A percentile compares a stretch with the other conserved stretches of the same genome.
Conservation (phyloP, 768 basidiomycete genomes). For the Harrya chromipes region DNA sequence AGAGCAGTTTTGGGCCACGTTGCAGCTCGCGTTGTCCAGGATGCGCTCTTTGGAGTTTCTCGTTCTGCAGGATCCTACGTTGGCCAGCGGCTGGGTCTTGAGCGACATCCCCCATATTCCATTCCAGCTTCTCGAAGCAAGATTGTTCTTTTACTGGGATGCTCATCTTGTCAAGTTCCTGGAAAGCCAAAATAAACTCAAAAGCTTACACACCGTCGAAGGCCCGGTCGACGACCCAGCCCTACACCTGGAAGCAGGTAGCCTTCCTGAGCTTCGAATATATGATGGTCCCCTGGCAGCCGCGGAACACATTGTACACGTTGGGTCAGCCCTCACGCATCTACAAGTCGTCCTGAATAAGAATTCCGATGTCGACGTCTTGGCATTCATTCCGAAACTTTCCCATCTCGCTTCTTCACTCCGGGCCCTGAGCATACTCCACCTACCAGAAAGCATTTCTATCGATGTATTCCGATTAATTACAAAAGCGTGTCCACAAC, state of each 20-base stretch:
- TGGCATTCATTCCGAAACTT: constrained; percentile 34
- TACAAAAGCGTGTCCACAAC: constrained; percentile 31
- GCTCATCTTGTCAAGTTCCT: constrained; percentile 45
- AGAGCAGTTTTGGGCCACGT: constrained; percentile 41
- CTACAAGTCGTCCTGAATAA: constrained; percentile 44
- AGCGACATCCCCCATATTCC: constrained; percentile 35
- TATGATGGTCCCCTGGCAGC: constrained; percentile 47
- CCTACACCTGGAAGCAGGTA: constrained; percentile 27
- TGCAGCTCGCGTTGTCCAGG: constrained; percentile 42
- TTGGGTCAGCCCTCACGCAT: constrained; percentile 39
- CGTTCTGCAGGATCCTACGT: constrained; percentile 38
- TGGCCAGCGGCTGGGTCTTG: constrained; percentile 45
- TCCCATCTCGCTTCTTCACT: constrained; percentile 28
- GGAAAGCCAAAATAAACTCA: constrained; percentile 42
- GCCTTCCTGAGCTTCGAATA: constrained; percentile 39
- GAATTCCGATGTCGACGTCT: constrained; percentile 30
- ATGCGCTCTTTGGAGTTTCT: constrained; percentile 46
- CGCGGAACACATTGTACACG: constrained; percentile 37
- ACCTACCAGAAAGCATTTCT: constrained; percentile 33
- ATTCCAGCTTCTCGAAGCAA: constrained; percentile 50
- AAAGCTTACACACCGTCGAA: constrained; percentile 33
- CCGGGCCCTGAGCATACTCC: constrained; percentile 35
- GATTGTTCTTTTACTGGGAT: constrained; percentile 51
- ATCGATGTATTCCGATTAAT: constrained; percentile 31
- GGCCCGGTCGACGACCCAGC: constrained; percentile 23